Percentiles rank a stretch among this genome's conserved stretches.
Conservation (phyloP, 352 stramenopile species). For the Plasmopara viticola region DNA sequence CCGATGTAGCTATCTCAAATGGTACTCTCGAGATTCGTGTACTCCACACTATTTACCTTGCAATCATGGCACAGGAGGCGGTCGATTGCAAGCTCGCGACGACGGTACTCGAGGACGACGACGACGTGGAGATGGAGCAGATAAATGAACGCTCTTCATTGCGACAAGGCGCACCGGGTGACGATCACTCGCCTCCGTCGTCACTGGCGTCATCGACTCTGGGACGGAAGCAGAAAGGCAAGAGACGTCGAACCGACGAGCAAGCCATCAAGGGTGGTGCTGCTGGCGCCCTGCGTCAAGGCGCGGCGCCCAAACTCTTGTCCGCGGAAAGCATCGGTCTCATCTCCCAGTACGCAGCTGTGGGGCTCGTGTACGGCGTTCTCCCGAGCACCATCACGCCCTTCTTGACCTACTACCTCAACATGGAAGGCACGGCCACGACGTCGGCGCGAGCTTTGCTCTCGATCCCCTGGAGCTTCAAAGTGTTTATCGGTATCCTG, state of each 20-base stretch:
- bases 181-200: slow-evolving; percentile 18
- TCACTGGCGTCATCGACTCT: slow-evolving; percentile 10
- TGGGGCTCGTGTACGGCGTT: slow-evolving; percentile 34
- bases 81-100: slow-evolving; percentile 11
- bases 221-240: slow-evolving; percentile 7
- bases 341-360: slow-evolving; percentile 40
- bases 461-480: slow-evolving; percentile 46
- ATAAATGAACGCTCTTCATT: slow-evolving; percentile 27
- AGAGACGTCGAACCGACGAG: slow-evolving; percentile 1
- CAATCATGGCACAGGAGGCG: too few relatives aligned
- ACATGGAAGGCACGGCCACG: slow-evolving; percentile 38
- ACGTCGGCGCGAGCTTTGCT: slow-evolving; percentile 37
- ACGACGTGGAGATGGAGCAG: slow-evolving; percentile 23
- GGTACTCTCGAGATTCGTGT: too few relatives aligned
- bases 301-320: slow-evolving; percentile 21
- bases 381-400: slow-evolving; percentile 44
- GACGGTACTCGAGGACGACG: slow-evolving; percentile 20
- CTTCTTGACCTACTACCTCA: slow-evolving; percentile 45
- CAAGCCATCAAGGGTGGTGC: background rate
- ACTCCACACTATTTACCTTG: too few relatives aligned
- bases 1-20: too few relatives aligned
- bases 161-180: slow-evolving; percentile 11
- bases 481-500: slow-evolving; percentile 48
- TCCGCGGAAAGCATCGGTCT: slow-evolving; percentile 34
- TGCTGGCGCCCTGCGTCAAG: slow-evolving; percentile 30